Evolutionary conservation across 768 basidiomycete species (phyloP), one percentile per base, ranked within the genome.

Genomic region (Hericium rajendrae): DNA sequence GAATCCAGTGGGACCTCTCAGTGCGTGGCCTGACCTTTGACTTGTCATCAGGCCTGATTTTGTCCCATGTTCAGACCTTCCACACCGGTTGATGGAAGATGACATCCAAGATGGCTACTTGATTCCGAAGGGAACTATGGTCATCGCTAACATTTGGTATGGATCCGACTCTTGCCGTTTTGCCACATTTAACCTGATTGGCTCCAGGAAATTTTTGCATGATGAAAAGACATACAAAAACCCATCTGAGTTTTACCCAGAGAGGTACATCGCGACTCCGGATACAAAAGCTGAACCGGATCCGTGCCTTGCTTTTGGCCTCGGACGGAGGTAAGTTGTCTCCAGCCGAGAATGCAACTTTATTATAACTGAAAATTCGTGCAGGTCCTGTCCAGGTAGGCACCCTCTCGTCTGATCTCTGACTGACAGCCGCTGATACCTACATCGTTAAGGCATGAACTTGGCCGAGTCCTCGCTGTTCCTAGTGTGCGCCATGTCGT

Each of bases 191-290:
- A 12, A 6, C 4, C n/a, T 54, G 53, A 18, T 20, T 28, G 5
- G 16, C 32, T 8, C 48, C 43, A 69, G 69, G 69, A 60, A 62
- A 28, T 57, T 69, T 10, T 58, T 70, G 16, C 72, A 68, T 48
- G 70, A 75, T 52, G 69, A 68, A 13, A 56, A 61, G 22, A 55
- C 57, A 4, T 75, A 74, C 59, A 54, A 58, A 2, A 61, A 73
- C 37, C 74, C 74, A 20, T 57, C 65, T 46, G 26, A 51, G 6
- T 51, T 51, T n/a, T n/a, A 8, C 8, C 49, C 49, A 11, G 49
- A 51, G 15, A 4, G 49, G 22, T 51, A 22, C 20, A 51, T 51
- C 3, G 49, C 18, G 4, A 26, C 43, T 20, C 6, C 16, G n/a
- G 22, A n/a, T 10, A 22, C 11, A 10, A 10, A 32, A 10, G 6